phyloP scores from a whole-genome alignment of 495 filamentous ascomycete species.

The Tuber microsphaerosporum region DNA sequence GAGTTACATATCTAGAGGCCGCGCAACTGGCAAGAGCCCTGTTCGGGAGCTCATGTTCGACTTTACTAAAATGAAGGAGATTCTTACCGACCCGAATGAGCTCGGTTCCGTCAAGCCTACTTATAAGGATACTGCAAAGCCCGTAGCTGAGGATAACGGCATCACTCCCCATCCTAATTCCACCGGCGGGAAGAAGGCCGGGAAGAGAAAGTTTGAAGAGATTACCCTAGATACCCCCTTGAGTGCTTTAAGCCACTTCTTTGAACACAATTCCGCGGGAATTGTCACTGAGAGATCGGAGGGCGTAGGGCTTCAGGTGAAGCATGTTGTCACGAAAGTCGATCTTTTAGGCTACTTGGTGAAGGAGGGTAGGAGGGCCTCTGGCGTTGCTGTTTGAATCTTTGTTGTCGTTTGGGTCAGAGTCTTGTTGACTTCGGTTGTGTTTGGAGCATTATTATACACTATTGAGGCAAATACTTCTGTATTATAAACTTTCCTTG shows the following conservation, averaged over 20 bases:
- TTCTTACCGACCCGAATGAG: constrained; percentile 73
- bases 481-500: neutral
- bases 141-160: constrained; percentile 24
- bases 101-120: constrained; percentile 47
- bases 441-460: neutral
- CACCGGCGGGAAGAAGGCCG: constrained; percentile 40
- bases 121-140: constrained; percentile 20
- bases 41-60: constrained; percentile 94
- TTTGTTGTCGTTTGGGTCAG: neutral
- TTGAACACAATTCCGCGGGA: constrained; percentile 95
- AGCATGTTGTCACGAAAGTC: constrained; percentile 93
- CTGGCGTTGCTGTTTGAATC: neutral
- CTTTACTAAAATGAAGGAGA: constrained; percentile 75
- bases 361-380: constrained; percentile 53
- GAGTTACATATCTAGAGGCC: constrained; percentile 72
- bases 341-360: constrained; percentile 91
- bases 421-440: neutral
- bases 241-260: constrained; percentile 75
- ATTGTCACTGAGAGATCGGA: constrained; percentile 70
- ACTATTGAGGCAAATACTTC: neutral
- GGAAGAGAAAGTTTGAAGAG: constrained; percentile 72
- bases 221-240: constrained; percentile 87
- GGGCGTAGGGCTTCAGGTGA: constrained; percentile 61
- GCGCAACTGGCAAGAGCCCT: constrained; percentile 61
- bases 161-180: neutral